phyloP scores from a whole-genome alignment of 805 yeast genomes.

The Myxozyma nipponensis region DNA sequence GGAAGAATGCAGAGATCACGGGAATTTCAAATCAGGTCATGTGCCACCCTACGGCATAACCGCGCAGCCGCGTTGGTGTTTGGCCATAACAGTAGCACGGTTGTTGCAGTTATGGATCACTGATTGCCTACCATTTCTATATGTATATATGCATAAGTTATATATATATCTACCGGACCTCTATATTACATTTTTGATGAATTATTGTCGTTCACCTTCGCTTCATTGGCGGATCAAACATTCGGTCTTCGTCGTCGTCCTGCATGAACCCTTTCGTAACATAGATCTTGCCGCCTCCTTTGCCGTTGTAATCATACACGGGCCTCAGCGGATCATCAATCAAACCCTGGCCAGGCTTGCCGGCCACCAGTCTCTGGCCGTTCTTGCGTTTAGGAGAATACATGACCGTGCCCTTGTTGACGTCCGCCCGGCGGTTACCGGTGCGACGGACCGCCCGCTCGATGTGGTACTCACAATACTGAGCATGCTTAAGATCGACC shows the following conservation, averaged over 20 bases:
- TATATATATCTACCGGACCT: too few species aligned
- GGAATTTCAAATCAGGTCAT: too few species aligned
- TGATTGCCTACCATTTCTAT: too few species aligned
- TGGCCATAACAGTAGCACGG: too few species aligned
- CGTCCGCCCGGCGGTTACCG: constrained; percentile 68
- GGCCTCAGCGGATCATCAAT: constrained; percentile 11
- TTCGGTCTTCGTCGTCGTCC: neutral
- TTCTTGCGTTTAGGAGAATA: constrained; percentile 8
- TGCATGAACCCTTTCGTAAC: neutral
- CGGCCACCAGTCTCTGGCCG: constrained; percentile 9
- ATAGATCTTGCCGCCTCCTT: constrained; percentile 8
- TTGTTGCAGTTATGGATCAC: too few species aligned
- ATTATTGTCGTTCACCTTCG: too few species aligned
- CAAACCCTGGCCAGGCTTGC: constrained; percentile 3
- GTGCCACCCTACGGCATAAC: too few species aligned
- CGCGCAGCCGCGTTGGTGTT: too few species aligned
- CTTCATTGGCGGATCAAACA: neutral
- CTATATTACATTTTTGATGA: too few species aligned
- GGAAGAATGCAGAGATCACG: too few species aligned
- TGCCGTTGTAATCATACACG: constrained; percentile 2
- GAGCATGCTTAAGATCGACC: constrained; percentile 51
- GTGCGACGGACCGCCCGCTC: constrained; percentile 52
- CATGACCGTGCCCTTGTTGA: constrained; percentile 41
- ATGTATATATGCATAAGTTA: too few species aligned
- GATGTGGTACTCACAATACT: constrained; percentile 68